These are phyloP conservation scores for Gremmenia infestans DNA, from an alignment of 2,329 filamentous ascomycete genomes.

Conservation along the genomic window DNA sequence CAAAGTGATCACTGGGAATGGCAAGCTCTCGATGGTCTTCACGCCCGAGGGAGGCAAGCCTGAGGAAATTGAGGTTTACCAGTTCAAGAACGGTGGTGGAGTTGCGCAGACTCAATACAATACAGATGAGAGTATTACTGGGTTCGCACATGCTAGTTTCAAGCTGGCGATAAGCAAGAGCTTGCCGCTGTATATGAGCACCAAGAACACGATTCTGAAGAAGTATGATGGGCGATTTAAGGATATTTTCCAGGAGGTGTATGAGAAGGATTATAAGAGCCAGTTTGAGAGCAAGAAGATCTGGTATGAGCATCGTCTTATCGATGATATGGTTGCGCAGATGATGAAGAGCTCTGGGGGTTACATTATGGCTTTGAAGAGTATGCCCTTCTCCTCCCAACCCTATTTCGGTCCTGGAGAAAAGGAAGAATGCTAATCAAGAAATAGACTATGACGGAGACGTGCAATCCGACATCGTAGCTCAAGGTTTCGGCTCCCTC, in stretches of 20 bases:
- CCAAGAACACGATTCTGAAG: slow-evolving; percentile 99
- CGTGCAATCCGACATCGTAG: slow-evolving; percentile 96
- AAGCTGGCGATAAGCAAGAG: slow-evolving; percentile 86
- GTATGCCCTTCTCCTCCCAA: slow-evolving; percentile 44
- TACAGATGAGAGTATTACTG: slow-evolving; percentile 89
- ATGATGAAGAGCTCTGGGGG: slow-evolving; percentile 99
- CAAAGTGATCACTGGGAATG: slow-evolving; percentile 72
- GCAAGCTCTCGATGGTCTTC: slow-evolving; percentile 91
- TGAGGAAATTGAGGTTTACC: slow-evolving; percentile 82
- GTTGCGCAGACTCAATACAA: slow-evolving; percentile 97
- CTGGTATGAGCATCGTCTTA: slow-evolving; percentile 99
- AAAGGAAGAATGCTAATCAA: slow-evolving; percentile 11
- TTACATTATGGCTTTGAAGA: slow-evolving; percentile 97
- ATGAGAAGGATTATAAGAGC: slow-evolving; percentile 79
- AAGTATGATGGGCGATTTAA: slow-evolving; percentile 98
- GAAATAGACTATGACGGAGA: slow-evolving; percentile 91
- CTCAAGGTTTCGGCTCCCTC: slow-evolving; percentile 95
- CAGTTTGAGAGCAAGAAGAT: slow-evolving; percentile 88
- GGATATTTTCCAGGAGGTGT: slow-evolving; percentile 98
- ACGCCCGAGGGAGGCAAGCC: slow-evolving; percentile 79
- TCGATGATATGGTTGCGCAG: slow-evolving; percentile 99
- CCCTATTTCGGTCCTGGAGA: background rate
- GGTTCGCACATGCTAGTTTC: slow-evolving; percentile 95
- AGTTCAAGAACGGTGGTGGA: slow-evolving; percentile 82
- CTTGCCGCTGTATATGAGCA: slow-evolving; percentile 98